Evolutionary conservation across 208 protist species (phyloP).

Genomic region (Leishmania tropica): DNA sequence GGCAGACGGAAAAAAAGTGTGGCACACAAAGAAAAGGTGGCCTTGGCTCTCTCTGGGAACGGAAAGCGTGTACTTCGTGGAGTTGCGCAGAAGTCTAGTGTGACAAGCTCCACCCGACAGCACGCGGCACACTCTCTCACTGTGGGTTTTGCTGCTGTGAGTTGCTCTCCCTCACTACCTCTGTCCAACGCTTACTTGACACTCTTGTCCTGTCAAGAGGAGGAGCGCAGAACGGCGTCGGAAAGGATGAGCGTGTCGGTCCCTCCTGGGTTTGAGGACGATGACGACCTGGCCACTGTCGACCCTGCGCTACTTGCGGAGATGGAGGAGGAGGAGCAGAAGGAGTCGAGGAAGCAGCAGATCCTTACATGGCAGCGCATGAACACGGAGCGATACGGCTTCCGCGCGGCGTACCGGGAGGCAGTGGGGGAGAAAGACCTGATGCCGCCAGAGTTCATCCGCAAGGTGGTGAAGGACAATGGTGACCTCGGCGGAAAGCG

Average conservation of each 20-base stretch:
- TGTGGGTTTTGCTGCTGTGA: not conserved
- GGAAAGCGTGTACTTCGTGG: not conserved
- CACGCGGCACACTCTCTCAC: not conserved
- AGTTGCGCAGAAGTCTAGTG: not conserved
- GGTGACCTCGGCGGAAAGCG: constrained; percentile 99
- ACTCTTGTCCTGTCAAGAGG: not conserved
- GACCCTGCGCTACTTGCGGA: constrained; percentile 34
- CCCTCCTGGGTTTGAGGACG: constrained; percentile 38
- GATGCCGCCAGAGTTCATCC: constrained; percentile 98
- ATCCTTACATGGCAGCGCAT: constrained; percentile 69
- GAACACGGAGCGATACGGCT: constrained; percentile 78
- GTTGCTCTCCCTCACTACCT: not conserved
- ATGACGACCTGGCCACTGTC: constrained; percentile 21
- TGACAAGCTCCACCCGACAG: not conserved
- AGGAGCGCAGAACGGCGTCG: not conserved
- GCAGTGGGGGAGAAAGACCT: constrained; percentile 73
- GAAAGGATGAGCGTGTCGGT: constrained; percentile 5
- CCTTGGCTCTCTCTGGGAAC: not conserved
- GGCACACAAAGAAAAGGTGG: not conserved
- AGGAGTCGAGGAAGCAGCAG: constrained; percentile 38
- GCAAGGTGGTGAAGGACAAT: constrained; percentile 99
- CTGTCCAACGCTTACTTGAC: not conserved
- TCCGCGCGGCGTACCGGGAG: constrained; percentile 63
- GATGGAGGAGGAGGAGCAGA: constrained; percentile 46
- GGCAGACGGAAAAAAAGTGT: not conserved